Evolutionary conservation across 257 asterid genomes (phyloP).

Genomic region (Craterostigma plantagineum): DNA sequence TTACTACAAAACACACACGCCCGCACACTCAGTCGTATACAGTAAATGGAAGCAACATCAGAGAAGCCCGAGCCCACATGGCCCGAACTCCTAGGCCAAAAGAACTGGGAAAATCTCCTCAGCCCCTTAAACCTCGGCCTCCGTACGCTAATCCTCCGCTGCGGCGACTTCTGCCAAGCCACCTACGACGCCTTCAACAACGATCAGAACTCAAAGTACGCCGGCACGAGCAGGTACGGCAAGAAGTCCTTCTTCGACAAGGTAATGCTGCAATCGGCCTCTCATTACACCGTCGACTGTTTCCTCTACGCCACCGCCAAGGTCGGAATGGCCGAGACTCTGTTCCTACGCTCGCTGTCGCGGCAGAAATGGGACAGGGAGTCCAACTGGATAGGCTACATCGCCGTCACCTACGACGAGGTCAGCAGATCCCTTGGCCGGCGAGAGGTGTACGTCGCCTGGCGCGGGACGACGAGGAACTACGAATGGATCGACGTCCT

Average conservation of each 20-base stretch:
- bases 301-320: conserved; percentile 75
- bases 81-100: conserved; percentile 47
- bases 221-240: conserved; percentile 76
- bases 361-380: conserved; percentile 77
- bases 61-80: conserved; percentile 13
- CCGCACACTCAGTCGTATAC: too few relatives aligned
- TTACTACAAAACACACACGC: too few relatives aligned
- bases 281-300: conserved; percentile 27
- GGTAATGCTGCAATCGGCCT: conserved; percentile 36
- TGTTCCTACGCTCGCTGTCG: conserved; percentile 44
- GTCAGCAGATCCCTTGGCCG: conserved; percentile 35
- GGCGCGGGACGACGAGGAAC: conserved; percentile 57
- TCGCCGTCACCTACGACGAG: conserved; percentile 42
- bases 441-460: conserved; percentile 54
- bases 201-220: conserved; percentile 59
- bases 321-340: conserved; percentile 20
- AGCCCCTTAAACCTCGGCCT: conserved; percentile 46
- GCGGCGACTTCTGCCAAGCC: conserved; percentile 84
- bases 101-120: conserved; percentile 54
- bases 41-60: too few relatives aligned
- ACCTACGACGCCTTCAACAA: conserved; percentile 88
- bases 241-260: conserved; percentile 48
- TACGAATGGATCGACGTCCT: conserved; percentile 70
- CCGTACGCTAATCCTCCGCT: conserved; percentile 52
- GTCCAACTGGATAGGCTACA: conserved; percentile 79